Evolutionary conservation across 1,139 yeast genomes (phyloP).

Genomic region (Petasospora fabianii): DNA sequence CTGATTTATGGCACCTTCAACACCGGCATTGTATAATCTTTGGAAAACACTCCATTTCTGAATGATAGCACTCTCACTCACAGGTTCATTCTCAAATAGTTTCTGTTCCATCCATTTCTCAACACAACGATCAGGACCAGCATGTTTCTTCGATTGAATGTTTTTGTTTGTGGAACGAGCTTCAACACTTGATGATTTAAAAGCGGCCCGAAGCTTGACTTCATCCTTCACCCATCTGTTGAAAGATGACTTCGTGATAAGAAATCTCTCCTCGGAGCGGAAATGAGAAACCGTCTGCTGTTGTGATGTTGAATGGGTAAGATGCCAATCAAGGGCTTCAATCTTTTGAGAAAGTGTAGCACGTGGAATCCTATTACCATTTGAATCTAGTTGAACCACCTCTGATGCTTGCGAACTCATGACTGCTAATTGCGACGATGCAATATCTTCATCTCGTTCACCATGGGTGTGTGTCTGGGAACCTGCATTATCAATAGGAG

Average conservation of each 20-base stretch:
- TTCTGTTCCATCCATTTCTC: slow-evolving; percentile 32
- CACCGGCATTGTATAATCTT: slow-evolving; percentile 8
- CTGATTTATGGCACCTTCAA: not conserved
- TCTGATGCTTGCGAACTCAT: too few relatives aligned
- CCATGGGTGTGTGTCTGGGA: too few relatives aligned
- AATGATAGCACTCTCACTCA: slow-evolving; percentile 28
- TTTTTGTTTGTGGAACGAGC: slow-evolving; percentile 3
- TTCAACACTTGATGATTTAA: slow-evolving; percentile 14
- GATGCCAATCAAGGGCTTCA: slow-evolving; percentile 32
- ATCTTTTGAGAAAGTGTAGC: slow-evolving; percentile 36
- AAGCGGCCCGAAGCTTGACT: slow-evolving; percentile 21
- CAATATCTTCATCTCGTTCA: too few relatives aligned
- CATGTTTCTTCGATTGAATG: not conserved
- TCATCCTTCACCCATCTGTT: slow-evolving; percentile 35
- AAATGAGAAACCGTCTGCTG: slow-evolving; percentile 32
- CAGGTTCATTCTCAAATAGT: slow-evolving; percentile 25
- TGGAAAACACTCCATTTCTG: slow-evolving; percentile 29
- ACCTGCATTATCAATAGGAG: too few relatives aligned
- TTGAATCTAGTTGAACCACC: too few relatives aligned
- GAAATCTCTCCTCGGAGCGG: slow-evolving; percentile 26
- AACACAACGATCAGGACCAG: slow-evolving; percentile 30
- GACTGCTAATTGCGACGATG: too few relatives aligned
- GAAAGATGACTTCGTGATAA: slow-evolving; percentile 33
- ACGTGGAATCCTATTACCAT: slow-evolving; percentile 28
- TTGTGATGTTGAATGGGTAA: slow-evolving; percentile 29